These are phyloP conservation scores for Artomyces pyxidatus DNA, from an alignment of 768 basidiomycete genomes.

Conservation along the genomic window DNA sequence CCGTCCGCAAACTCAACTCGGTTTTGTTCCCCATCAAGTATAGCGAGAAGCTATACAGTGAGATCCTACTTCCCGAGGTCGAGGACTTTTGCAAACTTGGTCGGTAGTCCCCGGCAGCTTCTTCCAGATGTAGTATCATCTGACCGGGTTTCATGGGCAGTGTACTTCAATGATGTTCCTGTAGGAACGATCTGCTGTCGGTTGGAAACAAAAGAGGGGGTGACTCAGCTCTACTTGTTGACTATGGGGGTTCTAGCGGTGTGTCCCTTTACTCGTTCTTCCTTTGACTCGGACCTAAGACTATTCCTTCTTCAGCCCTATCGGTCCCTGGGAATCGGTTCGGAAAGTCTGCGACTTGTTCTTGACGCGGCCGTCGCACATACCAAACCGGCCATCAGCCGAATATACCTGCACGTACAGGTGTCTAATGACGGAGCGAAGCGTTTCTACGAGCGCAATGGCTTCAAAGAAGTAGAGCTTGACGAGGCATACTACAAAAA, in stretches of 20 bases:
- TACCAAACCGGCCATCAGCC: conserved; percentile 52
- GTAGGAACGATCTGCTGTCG: conserved; percentile 86
- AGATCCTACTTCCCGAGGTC: conserved; percentile 65
- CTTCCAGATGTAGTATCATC: neutral
- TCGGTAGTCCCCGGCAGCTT: conserved; percentile 32
- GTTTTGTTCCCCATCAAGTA: conserved; percentile 89
- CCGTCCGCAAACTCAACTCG: conserved; percentile 55
- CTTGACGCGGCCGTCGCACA: conserved; percentile 53
- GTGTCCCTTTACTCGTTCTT: conserved; percentile 23
- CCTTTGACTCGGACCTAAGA: neutral
- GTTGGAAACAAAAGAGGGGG: conserved; percentile 57
- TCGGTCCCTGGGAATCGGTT: conserved; percentile 70
- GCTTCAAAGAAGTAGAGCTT: conserved; percentile 60
- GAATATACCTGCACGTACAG: conserved; percentile 83
- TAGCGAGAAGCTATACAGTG: conserved; percentile 80
- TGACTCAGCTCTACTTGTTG: conserved; percentile 70
- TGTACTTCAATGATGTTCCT: conserved; percentile 90
- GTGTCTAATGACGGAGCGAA: conserved; percentile 72
- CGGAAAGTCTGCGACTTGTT: conserved; percentile 60
- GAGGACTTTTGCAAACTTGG: conserved; percentile 87
- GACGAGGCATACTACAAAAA: conserved; percentile 85
- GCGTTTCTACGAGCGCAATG: conserved; percentile 77
- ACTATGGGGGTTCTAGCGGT: conserved; percentile 90
- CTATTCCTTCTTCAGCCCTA: conserved; percentile 53
- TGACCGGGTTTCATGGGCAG: conserved; percentile 30